Evolutionary conservation across 2,329 filamentous ascomycete genomes (phyloP), one percentile per base, ranked within the genome.

Genomic region (Falciphora oryzae): DNA sequence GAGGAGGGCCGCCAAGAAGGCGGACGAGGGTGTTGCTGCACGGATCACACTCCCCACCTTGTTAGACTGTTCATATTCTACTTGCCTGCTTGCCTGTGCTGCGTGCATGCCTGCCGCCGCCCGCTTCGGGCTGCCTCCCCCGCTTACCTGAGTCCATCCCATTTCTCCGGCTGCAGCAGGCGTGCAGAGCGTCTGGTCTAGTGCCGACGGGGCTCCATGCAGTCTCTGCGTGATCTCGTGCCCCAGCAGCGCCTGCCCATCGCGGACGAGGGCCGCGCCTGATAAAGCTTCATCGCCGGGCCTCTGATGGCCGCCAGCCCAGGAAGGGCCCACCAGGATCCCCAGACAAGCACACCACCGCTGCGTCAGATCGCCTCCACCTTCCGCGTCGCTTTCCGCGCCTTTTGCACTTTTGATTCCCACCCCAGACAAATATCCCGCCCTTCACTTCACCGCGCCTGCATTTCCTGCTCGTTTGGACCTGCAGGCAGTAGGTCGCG

Each of bases 191-290:
- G 44, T 53, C 44, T 53, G 22, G n/a, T n/a, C 44, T 53, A 53
- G 7, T 53, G 44, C 44, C 44, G 44, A 53, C 22, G 29, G 57
- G 29, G 57, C 25, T 28, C 14, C 57, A 28, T 60, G 58, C 58
- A 60, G 58, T n/a, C 58, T 60, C 31, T 60, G 58, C 58, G 22
- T 60, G 58, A 60, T 60, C 58, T 60, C 58, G 58, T 60, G 58
- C 58, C 58, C 58, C 58, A 31, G 29, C 58, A 38, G 58, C 58
- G 58, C 58, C 44, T 53, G 44, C 44, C 58, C 38, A 35, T 60
- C 58, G 58, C 22, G 58, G 58, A 35, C 44, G 44, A 53, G 22
- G 58, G 31, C 38, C 58, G 58, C 58, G 58, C 18, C 58, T 35
- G 58, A 60, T 60, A 60, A 60, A 60, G 58, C 58, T 60, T 38